Evolutionary conservation across 805 yeast genomes (phyloP), one percentile per base, ranked within the genome.

Genomic region (Debaryomyces castellii): DNA sequence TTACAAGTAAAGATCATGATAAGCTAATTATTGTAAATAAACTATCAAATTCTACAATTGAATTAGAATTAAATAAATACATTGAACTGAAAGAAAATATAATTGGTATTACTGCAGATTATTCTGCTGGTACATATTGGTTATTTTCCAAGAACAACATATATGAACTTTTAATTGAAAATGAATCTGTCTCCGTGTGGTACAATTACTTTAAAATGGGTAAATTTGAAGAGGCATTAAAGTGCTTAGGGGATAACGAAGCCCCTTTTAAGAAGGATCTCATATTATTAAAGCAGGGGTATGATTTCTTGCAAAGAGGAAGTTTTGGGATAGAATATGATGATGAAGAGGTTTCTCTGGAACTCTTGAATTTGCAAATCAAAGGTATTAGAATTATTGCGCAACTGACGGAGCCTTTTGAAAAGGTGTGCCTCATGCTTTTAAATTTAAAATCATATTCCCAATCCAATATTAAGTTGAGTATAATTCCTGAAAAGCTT

Each of bases 111-210:
- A 53, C 63, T 0, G 61, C 65, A 5, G 77, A 71, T 45, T 45
- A 55, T 27, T 37, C 37, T 1, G 50, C 56, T 1, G 58, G 71
- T 1, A 87, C 98, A 0, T 87, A 71, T 54, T 94, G 99, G 99
- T 63, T 87, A 3, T 88, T 71, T 54, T 80, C 94, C 0, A 63
- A 68, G 10, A 58, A 66, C 4, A 73, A 73, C 40, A 80, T 94
- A 8, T 87, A 77, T 58, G 99, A 94, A 60, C 64, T 94, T 5
- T 74, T 85, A 8, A 69, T 88, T 10, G 76, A 76, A 28, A 77
- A 85, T 56, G 97, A 92, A 61, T 72, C 82, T 4, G 69, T 76
- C 4, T 86, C 86, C 21, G 82, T 91, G 2, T 89, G 97, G 96
- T 78, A 77, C 45, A 57, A 67, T 34, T 68, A 62, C 51, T 68